Percentiles rank a stretch among this genome's conserved stretches.
phyloP scores from a whole-genome alignment of 306 rosid genomes.

The Malus orientalis region DNA sequence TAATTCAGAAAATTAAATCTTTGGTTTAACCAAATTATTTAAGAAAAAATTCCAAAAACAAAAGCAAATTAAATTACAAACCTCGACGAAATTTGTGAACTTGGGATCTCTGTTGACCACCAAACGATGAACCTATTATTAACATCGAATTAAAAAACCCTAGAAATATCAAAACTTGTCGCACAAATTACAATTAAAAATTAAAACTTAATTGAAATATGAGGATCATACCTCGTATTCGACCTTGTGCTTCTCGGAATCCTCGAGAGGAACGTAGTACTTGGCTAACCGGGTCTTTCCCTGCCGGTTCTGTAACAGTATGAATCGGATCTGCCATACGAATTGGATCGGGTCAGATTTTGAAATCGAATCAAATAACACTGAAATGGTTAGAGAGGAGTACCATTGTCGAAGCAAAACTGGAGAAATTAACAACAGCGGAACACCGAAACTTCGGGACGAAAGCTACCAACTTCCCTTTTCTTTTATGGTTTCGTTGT shows the following conservation, averaged over 20 bases:
- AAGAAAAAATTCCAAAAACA: background rate
- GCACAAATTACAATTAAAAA: background rate
- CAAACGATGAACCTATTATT: constrained; percentile 79
- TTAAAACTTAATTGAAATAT: background rate
- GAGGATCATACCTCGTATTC: constrained; percentile 72
- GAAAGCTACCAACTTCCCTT: background rate
- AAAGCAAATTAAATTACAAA: constrained; percentile 2
- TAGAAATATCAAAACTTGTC: background rate
- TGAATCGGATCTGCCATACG: constrained; percentile 84
- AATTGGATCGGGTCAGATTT: background rate
- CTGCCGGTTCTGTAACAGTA: constrained; percentile 84
- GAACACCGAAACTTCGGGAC: background rate
- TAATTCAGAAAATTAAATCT: background rate
- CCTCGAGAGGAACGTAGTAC: constrained; percentile 95
- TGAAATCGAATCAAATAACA: background rate
- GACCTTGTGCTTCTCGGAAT: constrained; percentile 94
- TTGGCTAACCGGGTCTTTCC: constrained; percentile 91
- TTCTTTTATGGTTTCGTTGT: background rate
- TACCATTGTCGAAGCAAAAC: constrained; percentile 10
- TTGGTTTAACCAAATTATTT: background rate
- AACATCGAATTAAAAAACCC: constrained; percentile 3
- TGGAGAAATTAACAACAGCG: background rate
- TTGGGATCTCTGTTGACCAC: constrained; percentile 98
- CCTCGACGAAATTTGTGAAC: constrained; percentile 95
- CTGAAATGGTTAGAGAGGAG: background rate